Conservation (phyloP, 805 yeast genomes). For the Vanderwaltozyma tropicalis region DNA sequence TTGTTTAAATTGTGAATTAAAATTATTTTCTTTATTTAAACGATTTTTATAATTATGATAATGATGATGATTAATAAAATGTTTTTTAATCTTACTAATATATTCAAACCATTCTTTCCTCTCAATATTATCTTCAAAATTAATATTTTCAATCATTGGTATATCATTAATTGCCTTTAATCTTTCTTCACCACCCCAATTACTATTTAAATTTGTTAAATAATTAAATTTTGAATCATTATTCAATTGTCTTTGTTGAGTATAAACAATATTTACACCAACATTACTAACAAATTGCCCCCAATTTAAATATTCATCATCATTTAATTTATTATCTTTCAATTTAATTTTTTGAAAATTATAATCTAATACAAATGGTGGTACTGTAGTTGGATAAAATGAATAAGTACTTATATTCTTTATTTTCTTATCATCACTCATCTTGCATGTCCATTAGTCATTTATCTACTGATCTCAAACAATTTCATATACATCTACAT, state of each 20-base stretch:
- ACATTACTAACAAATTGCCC: conserved; percentile 33
- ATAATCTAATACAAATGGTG: conserved; percentile 55
- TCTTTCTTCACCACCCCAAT: conserved; percentile 67
- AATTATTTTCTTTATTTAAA: not conserved
- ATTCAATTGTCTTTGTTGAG: conserved; percentile 3
- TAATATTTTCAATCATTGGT: not conserved
- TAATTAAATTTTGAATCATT: conserved; percentile 8
- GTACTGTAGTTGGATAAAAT: conserved; percentile 37
- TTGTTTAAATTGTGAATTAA: not conserved
- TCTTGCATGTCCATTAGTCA: no score
- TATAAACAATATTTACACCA: conserved; percentile 20
- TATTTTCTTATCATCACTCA: no score
- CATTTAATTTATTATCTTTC: conserved; percentile 5
- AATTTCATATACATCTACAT: no score
- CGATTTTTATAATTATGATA: not conserved
- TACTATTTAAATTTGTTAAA: conserved; percentile 36
- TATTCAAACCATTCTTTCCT: conserved; percentile 23
- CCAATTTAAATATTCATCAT: conserved; percentile 38
- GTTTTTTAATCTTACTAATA: conserved; percentile 14
- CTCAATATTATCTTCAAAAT: conserved; percentile 12
- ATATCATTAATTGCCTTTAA: conserved; percentile 39
- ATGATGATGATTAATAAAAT: not conserved
- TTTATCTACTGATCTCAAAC: no score
- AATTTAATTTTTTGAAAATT: conserved; percentile 11
- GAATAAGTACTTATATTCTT: conserved; percentile 25